Base-by-base conservation (phyloP, 1,139 yeast genomes). In the Suhomyces wounanorum region DNA sequence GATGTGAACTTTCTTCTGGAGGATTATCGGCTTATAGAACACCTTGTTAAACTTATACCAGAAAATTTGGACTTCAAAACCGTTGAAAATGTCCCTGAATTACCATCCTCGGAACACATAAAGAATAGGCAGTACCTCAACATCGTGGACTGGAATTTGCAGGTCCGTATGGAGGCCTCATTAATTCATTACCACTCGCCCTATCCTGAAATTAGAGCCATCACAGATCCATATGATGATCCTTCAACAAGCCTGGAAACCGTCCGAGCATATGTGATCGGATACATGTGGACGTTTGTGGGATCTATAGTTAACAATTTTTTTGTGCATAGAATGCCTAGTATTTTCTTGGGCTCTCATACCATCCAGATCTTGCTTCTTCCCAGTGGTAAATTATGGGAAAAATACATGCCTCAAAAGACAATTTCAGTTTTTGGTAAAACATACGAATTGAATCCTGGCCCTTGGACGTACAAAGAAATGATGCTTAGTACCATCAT, bases 151-250 rank as follows among this genome's bases (percentile, higher is more conserved):
- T 72, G 79, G 77, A 52, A 61, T 11, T 56, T 73, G 8, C 77
- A 72, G 51, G 67, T 68, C 13, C 63, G 74, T 35, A 48, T 72
- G 13, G 80, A 76, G 53, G 80, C 81, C 1, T 65, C 72, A 1
- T 58, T 77, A 31, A 70, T 75, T n/a, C 73, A 72, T 35, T 75
- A 52, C 54, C 80, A 75, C 58, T 74, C 79, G 7, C 80, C 80
- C 16, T 77, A 76, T 52, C 79, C 80, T 5, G 81, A 77, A 54
- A 69, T 77, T 16, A 58, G 81, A 49, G 74, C 79, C 10, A 69
- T 76, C 7, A 74, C 78, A 0, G 80, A 76, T 44, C 79, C 80
- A 0, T 70, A 55, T 51, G 81, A 77, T 54, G 80, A 75, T 54
- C 70, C 74, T 1, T 45, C 51, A 1, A 58, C 68, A 8, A 75